Evolutionary conservation across 352 stramenopile genomes (phyloP), one percentile per base, ranked within the genome.

Genomic region (Saprolegnia parasitica): DNA sequence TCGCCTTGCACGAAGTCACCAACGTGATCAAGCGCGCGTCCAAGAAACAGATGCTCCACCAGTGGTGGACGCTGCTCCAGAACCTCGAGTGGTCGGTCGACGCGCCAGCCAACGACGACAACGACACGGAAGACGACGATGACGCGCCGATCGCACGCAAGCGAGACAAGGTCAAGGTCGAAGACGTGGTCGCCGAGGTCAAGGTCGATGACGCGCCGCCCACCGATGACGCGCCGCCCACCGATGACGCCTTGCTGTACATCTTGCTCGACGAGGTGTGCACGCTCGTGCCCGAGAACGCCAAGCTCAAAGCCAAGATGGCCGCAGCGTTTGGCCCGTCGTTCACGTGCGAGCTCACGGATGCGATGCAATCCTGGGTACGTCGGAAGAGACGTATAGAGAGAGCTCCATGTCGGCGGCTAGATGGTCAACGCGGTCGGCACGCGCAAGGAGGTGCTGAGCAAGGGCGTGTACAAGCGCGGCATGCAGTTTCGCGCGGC

Each of bases 351-450:
- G 10, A n/a, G 5, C 23, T 70, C 26, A 62, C 50, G n/a, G 63
- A 70, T 18, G 46, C 47, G 23, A 24, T 39, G 9, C 45, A 21
- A 5, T 11, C 62, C 26, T 70, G 63, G 63, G 63, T 70, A 62
- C 20, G 4, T 1, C 13, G 13, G 20, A 55, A 52, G 1, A 16
- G 21, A 21, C 21, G 35, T n/a, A n/a, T 39, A 5, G 24, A 35
- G 35, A n/a, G n/a, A n/a, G n/a, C n/a, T n/a, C n/a, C n/a, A n/a
- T n/a, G n/a, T n/a, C n/a, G n/a, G n/a, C n/a, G n/a, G n/a, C n/a
- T 68, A 70, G 63, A 70, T 70, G 37, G 32, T 70, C 45, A 24
- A 40, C 54, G 42, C 54, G 24, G 63, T 70, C 15, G 40, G n/a
- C 1, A 39, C 20, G n/a, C 49, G 63, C 29, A 70, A 70, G 46